Evolutionary conservation across 2,329 filamentous ascomycete genomes (phyloP).

Genomic region (Escovopsis sp.): DNA sequence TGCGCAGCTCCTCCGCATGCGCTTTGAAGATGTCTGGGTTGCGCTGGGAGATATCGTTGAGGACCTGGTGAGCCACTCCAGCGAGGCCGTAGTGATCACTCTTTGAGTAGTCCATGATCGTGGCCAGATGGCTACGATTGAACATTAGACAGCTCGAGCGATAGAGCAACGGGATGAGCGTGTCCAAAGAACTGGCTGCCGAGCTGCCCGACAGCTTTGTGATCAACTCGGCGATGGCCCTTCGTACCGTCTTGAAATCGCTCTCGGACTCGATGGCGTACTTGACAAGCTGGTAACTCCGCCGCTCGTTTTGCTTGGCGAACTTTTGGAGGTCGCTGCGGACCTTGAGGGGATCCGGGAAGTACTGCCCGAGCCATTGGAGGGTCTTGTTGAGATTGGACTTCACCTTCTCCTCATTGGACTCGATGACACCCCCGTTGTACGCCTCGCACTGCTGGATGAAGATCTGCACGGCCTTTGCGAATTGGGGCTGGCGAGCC

Average conservation of each 20-base stretch:
- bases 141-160: slow-evolving; percentile 73
- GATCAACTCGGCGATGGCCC: slow-evolving; percentile 77
- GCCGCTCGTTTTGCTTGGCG: slow-evolving; percentile 77
- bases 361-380: slow-evolving; percentile 54
- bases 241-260: slow-evolving; percentile 81
- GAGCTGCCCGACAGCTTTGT: slow-evolving; percentile 62
- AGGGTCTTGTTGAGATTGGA: slow-evolving; percentile 57
- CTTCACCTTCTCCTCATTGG: slow-evolving; percentile 55
- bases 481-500: slow-evolving; percentile 57
- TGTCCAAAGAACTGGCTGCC: slow-evolving; percentile 55
- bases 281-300: slow-evolving; percentile 75
- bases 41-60: slow-evolving; percentile 80
- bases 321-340: slow-evolving; percentile 75
- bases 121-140: slow-evolving; percentile 84
- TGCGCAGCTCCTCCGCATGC: slow-evolving; percentile 82
- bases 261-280: slow-evolving; percentile 74
- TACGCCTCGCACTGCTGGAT: slow-evolving; percentile 75
- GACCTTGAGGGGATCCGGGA: slow-evolving; percentile 61
- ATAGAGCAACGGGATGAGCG: slow-evolving; percentile 68
- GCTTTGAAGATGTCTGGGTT: slow-evolving; percentile 87
- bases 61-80: slow-evolving; percentile 66
- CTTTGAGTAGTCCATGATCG: slow-evolving; percentile 76
- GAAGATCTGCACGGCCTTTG: slow-evolving; percentile 59
- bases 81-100: slow-evolving; percentile 69
- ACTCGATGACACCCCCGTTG: slow-evolving; percentile 71